A percentile compares a stretch with the other conserved stretches of the same genome.
These are phyloP conservation scores for Pseudocercospora musae DNA, from an alignment of 2,329 filamentous ascomycete species.

Conservation along the genomic window DNA sequence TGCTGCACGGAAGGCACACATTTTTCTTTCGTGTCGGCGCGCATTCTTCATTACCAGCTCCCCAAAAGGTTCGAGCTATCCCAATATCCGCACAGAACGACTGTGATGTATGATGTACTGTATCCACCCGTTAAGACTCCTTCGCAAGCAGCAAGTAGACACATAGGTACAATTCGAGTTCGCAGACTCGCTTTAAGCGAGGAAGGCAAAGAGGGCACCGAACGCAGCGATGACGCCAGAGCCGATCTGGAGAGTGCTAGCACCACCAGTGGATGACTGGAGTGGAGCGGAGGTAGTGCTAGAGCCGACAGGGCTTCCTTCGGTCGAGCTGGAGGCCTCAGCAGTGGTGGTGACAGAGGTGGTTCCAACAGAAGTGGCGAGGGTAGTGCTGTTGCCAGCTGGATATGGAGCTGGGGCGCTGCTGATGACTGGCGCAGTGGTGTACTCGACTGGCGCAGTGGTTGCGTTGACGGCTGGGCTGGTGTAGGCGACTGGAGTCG, in stretches of 20 bases:
- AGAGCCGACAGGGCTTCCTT: slow-evolving; percentile 6
- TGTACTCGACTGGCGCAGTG: slow-evolving; percentile 10
- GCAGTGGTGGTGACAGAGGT: slow-evolving; percentile 11
- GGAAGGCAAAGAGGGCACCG: slow-evolving; percentile 18
- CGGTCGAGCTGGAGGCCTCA: slow-evolving; percentile 11
- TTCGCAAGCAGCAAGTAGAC: neutral
- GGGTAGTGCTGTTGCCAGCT: slow-evolving; percentile 16
- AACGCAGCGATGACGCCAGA: slow-evolving; percentile 16
- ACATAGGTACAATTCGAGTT: neutral
- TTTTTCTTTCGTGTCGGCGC: neutral
- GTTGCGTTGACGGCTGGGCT: slow-evolving; percentile 10
- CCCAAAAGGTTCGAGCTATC: neutral
- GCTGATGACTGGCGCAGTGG: slow-evolving; percentile 8
- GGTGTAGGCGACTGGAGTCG: slow-evolving; percentile 5
- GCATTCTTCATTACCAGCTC: neutral
- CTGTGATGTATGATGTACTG: neutral
- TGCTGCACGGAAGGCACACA: neutral
- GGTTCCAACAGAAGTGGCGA: slow-evolving; percentile 12
- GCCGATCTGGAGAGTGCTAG: slow-evolving; percentile 13
- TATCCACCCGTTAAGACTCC: neutral
- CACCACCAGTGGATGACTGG: slow-evolving; percentile 7
- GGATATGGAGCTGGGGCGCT: slow-evolving; percentile 21
- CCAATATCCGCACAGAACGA: neutral
- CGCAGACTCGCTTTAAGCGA: slow-evolving; percentile 15
- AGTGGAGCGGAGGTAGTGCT: slow-evolving; percentile 8